Evolutionary conservation across 2,329 filamentous ascomycete genomes (phyloP), one percentile per base, ranked within the genome.

Genomic region (Colletotrichum liaoningense): DNA sequence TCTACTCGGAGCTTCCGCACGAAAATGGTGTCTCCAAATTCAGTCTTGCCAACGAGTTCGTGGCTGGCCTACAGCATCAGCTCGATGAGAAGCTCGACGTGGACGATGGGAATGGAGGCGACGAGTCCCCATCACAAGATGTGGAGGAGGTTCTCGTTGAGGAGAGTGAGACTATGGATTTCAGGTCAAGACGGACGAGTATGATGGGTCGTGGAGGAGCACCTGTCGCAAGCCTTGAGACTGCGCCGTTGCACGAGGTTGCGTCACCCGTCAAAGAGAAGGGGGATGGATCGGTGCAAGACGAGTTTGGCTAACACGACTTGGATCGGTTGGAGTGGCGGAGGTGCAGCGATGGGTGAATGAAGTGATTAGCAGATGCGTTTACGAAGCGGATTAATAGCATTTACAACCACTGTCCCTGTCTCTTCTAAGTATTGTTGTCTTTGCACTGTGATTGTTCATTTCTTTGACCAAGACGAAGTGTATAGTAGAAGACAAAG

Each of bases 91-190:
- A 86, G 19, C 80, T 90, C 55, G 81, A 85, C 38, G 76, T 78
- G 26, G 78, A 77, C 16, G 78, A 79, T 14, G 71, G 75, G 19
- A 22, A 19, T 49, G 42, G 42, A n/a, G 71, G 72, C 52, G 79
- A 78, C 14, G 71, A 76, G 12, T 80, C 75, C 33, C 78, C 76
- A 5, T 80, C 77, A 1, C 76, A 79, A 33, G 80, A 84, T 62
- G 83, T 81, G 9, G 79, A 81, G n/a, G 80, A 87, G 75, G 82
- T 85, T 57, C 79, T 78, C 3, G 84, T 87, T 59, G 87, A 87
- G 59, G 85, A 86, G 71, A 91, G 87, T 73, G 89, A 92, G 79
- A 86, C 88, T 24, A 82, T 92, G 26, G 88, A 89, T 63, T 81
- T 84, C 62, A 84, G 87, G 30, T 87, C 89, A 3, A 82, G 88